Evolutionary conservation across 768 basidiomycete species (phyloP).

Genomic region (Auricularia auricula-judae): DNA sequence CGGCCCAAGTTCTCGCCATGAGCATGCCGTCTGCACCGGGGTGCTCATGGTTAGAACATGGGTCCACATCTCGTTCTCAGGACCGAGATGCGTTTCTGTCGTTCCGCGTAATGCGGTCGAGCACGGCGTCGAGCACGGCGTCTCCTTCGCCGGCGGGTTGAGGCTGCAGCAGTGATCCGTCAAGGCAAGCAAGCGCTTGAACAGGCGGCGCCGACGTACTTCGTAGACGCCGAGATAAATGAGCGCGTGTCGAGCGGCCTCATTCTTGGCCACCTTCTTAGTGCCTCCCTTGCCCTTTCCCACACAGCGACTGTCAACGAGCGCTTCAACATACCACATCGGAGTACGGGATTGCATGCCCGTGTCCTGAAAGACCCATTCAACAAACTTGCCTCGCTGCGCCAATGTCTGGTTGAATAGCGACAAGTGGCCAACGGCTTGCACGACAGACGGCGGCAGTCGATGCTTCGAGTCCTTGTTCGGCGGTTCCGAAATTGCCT

Average conservation of each 20-base stretch:
- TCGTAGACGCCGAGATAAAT: slow-evolving; percentile 45
- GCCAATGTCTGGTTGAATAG: slow-evolving; percentile 72
- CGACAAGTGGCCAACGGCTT: slow-evolving; percentile 50
- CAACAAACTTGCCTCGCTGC: slow-evolving; percentile 42
- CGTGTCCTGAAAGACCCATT: slow-evolving; percentile 60
- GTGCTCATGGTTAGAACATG: neutral
- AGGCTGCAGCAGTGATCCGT: neutral
- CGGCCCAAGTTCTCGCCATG: neutral
- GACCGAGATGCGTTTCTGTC: neutral
- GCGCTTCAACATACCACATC: slow-evolving; percentile 58
- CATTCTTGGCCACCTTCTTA: slow-evolving; percentile 71
- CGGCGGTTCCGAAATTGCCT: neutral
- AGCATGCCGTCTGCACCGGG: neutral
- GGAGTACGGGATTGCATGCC: slow-evolving; percentile 46
- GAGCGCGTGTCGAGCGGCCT: slow-evolving; percentile 69
- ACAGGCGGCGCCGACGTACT: slow-evolving; percentile 21
- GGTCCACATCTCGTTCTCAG: neutral
- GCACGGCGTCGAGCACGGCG: neutral
- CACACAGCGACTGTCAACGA: slow-evolving; percentile 48
- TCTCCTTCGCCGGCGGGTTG: neutral
- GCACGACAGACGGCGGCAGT: slow-evolving; percentile 17
- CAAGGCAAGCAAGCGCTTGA: neutral
- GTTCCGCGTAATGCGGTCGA: neutral
- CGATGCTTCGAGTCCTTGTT: slow-evolving; percentile 11
- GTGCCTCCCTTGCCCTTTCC: slow-evolving; percentile 60